Conservation (phyloP, 2,329 filamentous ascomycete species). For the Xylaria polymorpha region DNA sequence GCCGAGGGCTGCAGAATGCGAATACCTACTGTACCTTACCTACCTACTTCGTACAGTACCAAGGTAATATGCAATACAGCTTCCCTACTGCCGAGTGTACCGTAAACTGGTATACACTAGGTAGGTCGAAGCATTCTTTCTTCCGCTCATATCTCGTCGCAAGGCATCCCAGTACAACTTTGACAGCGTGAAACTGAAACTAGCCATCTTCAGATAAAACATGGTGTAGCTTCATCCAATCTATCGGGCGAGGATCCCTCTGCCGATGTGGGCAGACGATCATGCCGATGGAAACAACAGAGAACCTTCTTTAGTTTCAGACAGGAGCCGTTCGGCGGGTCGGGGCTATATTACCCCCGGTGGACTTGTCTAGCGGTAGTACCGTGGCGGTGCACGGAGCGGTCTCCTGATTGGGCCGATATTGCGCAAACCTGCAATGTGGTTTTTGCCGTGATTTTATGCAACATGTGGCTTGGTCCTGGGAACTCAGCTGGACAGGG, state of each 20-base stretch:
- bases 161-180: background rate
- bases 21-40: background rate
- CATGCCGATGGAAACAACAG: conserved; percentile 24
- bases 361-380: conserved; percentile 8
- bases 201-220: conserved; percentile 10
- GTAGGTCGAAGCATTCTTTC: background rate
- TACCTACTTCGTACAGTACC: no score
- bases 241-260: background rate
- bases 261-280: conserved; percentile 34
- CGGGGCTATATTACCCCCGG: conserved; percentile 17
- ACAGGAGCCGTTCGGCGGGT: conserved; percentile 16
- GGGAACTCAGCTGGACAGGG: conserved; percentile 30
- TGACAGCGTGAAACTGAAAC: background rate
- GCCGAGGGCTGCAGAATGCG: conserved; percentile 7
- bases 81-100: background rate
- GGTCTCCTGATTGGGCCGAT: conserved; percentile 23
- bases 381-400: conserved; percentile 31
- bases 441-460: conserved; percentile 9
- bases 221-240: conserved; percentile 4
- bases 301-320: conserved; percentile 28
- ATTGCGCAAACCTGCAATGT: background rate
- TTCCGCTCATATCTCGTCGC: background rate
- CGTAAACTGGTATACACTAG: background rate
- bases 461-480: conserved; percentile 31
- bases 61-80: background rate